Evolutionary conservation across 495 filamentous ascomycete species (phyloP), one percentile per base, ranked within the genome.

Genomic region (Daldinia decipiens): DNA sequence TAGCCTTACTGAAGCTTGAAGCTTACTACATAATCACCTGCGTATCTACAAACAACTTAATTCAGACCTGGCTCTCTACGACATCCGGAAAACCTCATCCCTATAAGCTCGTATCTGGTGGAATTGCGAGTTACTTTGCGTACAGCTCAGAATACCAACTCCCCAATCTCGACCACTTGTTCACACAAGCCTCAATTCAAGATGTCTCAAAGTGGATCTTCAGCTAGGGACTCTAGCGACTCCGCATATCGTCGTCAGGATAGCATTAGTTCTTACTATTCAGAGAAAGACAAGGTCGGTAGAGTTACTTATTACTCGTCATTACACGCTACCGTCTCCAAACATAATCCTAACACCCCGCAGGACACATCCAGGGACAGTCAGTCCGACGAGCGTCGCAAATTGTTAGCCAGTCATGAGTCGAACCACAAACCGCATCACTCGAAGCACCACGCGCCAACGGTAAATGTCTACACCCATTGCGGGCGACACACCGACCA

Each of bases 401-500:
- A 51, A 31, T 31, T 43, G 9, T 59, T 61, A 17, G 32, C 51
- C 19, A 17, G 52, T 19, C 65, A 64, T 19, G 52, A 62, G 39
- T 32, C 55, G 31, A 43, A 24, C 11, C 70, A 52, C 40, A 73
- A 73, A 40, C 53, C 47, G 36, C 62, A 1, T 5, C 36, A 47
- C 13, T 29, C 70, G 32, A 77, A 74, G 62, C 43, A 71, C 5
- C 57, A 64, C 58, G 70, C 77, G 24, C 76, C 73, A 4, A 77
- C 76, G 7, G 77, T 79, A 45, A 79, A 79, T 29, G 62, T 70
- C 2, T 75, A 78, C 68, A 78, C 77, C 9, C 67, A 76, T 34
- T 79, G 77, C 51, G 77, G 77, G 5, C 68, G 77, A 6, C 77
- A 79, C 50, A 68, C 72, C 36, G 68, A 79, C 63, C 76, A 79